These are phyloP conservation scores for Candida montana DNA, from an alignment of 805 yeast species.

Conservation along the genomic window DNA sequence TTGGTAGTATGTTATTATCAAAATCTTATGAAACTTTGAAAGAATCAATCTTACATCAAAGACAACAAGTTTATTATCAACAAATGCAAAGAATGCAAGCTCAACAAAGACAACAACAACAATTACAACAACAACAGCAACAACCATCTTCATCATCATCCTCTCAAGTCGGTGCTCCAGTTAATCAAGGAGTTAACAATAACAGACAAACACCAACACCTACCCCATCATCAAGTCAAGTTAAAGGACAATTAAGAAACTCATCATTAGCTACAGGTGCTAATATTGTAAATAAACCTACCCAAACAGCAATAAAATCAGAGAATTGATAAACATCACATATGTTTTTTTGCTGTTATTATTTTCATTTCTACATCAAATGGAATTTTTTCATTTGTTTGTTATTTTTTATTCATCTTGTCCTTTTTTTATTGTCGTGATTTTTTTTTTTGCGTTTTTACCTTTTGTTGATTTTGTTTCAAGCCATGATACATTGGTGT, in stretches of 20 bases:
- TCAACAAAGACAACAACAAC: constrained; percentile 23
- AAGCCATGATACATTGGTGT: too few relatives aligned
- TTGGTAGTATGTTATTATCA: constrained; percentile 85
- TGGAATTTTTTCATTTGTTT: neutral
- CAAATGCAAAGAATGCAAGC: constrained; percentile 25
- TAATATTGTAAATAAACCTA: constrained; percentile 6
- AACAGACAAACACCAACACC: constrained; percentile 4
- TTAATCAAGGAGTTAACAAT: neutral
- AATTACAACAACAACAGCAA: constrained; percentile 22
- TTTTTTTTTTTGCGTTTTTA: too few relatives aligned
- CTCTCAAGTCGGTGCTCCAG: constrained; percentile 1
- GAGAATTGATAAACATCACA: constrained; percentile 1
- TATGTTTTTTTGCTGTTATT: neutral
- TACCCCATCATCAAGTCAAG: neutral
- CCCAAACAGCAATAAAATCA: constrained; percentile 6
- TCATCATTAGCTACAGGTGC: neutral
- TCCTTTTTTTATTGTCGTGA: too few relatives aligned
- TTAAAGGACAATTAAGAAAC: constrained; percentile 5
- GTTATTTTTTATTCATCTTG: too few relatives aligned
- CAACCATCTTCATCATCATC: constrained; percentile 10
- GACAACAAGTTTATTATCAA: constrained; percentile 40
- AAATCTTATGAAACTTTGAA: constrained; percentile 78
- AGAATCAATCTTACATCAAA: constrained; percentile 70
- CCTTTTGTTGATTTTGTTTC: too few relatives aligned
- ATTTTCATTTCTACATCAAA: neutral